Conservation (phyloP, 306 rosid species). For the Styphnolobium japonicum region DNA sequence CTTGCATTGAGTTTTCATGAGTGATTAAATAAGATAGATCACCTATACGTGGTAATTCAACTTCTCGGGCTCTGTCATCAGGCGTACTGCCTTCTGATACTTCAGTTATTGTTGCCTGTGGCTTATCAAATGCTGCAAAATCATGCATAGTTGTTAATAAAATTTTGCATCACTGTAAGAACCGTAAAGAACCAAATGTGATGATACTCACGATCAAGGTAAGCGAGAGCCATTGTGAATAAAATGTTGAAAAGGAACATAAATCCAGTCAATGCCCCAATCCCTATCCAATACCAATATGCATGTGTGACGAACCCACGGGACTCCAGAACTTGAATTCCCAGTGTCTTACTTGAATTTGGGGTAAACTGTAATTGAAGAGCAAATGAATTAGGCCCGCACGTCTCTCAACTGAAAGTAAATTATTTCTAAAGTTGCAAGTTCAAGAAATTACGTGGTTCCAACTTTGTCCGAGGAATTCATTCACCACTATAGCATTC, state of each 20-base stretch:
- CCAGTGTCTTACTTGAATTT: slow-evolving; percentile 35
- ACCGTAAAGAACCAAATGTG: slow-evolving; percentile 2
- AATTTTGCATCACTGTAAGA: background rate
- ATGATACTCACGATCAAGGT: slow-evolving; percentile 45
- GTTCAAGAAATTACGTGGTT: slow-evolving; percentile 37
- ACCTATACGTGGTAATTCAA: slow-evolving; percentile 31
- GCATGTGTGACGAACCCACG: slow-evolving; percentile 44
- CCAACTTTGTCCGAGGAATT: slow-evolving; percentile 65
- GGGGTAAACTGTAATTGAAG: slow-evolving; percentile 27
- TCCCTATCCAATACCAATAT: slow-evolving; percentile 66
- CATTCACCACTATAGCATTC: slow-evolving; percentile 54
- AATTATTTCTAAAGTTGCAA: background rate
- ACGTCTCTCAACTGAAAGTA: background rate
- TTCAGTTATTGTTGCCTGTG: slow-evolving; percentile 26
- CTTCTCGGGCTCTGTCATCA: slow-evolving; percentile 15
- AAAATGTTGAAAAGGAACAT: slow-evolving; percentile 31
- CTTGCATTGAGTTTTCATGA: background rate
- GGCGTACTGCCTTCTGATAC: slow-evolving; percentile 18
- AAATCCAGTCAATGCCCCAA: slow-evolving; percentile 45
- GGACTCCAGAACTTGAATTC: slow-evolving; percentile 42
- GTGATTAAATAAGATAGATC: slow-evolving; percentile 5
- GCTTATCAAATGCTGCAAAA: slow-evolving; percentile 41
- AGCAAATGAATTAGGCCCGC: background rate
- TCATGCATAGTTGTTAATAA: background rate
- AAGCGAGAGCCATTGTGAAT: slow-evolving; percentile 39